These are phyloP conservation scores for Sophora flavescens DNA, from an alignment of 306 rosid genomes.

Conservation along the genomic window DNA sequence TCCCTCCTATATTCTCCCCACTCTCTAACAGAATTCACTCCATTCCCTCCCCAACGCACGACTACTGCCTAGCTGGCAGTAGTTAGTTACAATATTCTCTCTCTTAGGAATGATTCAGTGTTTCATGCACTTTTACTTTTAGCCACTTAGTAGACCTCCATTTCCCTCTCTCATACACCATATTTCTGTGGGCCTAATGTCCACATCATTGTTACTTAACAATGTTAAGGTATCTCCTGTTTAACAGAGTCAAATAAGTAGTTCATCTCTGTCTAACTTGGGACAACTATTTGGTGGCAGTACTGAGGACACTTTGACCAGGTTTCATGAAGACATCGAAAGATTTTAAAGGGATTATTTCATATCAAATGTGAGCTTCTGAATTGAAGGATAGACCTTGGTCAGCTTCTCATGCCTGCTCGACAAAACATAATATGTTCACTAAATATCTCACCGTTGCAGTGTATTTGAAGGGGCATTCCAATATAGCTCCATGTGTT, in stretches of 20 bases:
- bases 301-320: background rate
- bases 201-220: background rate
- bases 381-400: background rate
- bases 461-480: background rate
- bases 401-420: conserved; percentile 16
- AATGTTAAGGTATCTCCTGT: background rate
- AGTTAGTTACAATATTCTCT: too few relatives aligned
- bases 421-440: background rate
- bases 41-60: too few relatives aligned
- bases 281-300: background rate
- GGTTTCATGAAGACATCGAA: conserved; percentile 8
- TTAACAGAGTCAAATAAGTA: conserved; percentile 13
- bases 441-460: background rate
- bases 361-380: background rate
- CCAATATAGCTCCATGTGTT: background rate
- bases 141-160: too few relatives aligned
- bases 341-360: background rate
- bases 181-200: too few relatives aligned
- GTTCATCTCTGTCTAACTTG: background rate
- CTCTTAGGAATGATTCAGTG: too few relatives aligned
- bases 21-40: too few relatives aligned
- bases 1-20: too few relatives aligned
- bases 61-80: too few relatives aligned
- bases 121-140: too few relatives aligned
- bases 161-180: too few relatives aligned